These are phyloP conservation scores for Rhodosporidiobolus sp. DNA, from an alignment of 768 basidiomycete species.

Conservation along the genomic window DNA sequence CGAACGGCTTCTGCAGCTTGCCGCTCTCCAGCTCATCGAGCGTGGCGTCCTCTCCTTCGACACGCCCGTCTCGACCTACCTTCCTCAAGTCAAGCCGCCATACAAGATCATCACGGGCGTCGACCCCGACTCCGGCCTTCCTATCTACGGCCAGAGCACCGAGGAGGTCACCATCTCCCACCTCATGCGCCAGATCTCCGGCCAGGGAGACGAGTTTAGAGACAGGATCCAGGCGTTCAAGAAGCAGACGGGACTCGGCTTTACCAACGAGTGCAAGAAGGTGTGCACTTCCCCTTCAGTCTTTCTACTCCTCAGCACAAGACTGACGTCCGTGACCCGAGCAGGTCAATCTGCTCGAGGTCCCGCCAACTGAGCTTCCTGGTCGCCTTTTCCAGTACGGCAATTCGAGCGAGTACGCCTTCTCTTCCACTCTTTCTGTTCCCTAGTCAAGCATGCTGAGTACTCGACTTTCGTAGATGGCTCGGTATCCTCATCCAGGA, in stretches of 20 bases:
- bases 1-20: not conserved
- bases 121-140: not conserved
- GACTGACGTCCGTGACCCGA: too few species aligned
- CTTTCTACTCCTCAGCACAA: not conserved
- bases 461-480: not conserved
- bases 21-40: conserved; percentile 1
- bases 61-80: conserved; percentile 2
- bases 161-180: not conserved
- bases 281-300: not conserved
- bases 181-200: not conserved
- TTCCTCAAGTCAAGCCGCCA: not conserved
- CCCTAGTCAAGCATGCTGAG: too few species aligned
- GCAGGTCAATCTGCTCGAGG: conserved; percentile 2
- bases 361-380: not conserved
- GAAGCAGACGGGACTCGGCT: not conserved
- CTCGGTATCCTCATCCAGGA: conserved; percentile 4
- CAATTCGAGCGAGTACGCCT: not conserved
- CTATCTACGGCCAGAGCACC: not conserved
- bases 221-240: not conserved
- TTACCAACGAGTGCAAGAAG: not conserved
- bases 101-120: not conserved
- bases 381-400: not conserved
- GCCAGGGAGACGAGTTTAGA: not conserved
- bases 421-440: too few species aligned
- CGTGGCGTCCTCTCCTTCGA: not conserved